Percentiles rank a stretch among this genome's conserved stretches.
phyloP scores from a whole-genome alignment of 306 rosid genomes.

The Fragaria vesca region DNA sequence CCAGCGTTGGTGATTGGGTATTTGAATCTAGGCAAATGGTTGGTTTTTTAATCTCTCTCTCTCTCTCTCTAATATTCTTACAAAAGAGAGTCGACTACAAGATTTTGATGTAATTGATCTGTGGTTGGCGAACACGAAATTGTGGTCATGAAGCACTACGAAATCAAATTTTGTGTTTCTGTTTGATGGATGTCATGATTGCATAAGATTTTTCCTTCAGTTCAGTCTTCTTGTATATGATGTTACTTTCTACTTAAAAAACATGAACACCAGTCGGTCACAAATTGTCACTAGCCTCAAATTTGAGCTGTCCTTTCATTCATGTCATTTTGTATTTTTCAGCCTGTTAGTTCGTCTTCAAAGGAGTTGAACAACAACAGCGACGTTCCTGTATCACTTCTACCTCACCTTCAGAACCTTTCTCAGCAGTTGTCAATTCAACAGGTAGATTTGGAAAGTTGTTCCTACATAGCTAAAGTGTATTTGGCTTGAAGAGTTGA shows the following conservation, averaged over 20 bases:
- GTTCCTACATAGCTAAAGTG: background rate
- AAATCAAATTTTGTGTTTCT: background rate
- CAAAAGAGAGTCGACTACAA: background rate
- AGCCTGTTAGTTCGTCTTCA: slow-evolving; percentile 54
- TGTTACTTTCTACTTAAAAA: background rate
- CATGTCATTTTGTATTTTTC: slow-evolving; percentile 28
- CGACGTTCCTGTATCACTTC: slow-evolving; percentile 59
- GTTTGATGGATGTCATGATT: background rate
- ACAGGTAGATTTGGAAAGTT: slow-evolving; percentile 60
- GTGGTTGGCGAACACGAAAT: background rate
- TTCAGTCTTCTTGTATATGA: background rate
- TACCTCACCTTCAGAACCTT: slow-evolving; percentile 91
- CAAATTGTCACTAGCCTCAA: background rate
- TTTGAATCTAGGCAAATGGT: slow-evolving; percentile 80
- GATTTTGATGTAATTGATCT: background rate
- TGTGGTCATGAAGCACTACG: background rate
- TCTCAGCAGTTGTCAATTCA: slow-evolving; percentile 88
- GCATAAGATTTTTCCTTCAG: background rate
- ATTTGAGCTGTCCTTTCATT: background rate
- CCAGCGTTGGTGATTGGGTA: slow-evolving; percentile 96
- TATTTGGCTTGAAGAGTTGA: slow-evolving; percentile 11
- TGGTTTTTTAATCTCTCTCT: slow-evolving; percentile 26
- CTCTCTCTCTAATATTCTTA: background rate
- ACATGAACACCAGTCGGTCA: background rate
- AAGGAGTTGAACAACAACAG: slow-evolving; percentile 58